phyloP scores from a whole-genome alignment of 192 early-diverging fungal genomes.

The Coemansia interrupta region DNA sequence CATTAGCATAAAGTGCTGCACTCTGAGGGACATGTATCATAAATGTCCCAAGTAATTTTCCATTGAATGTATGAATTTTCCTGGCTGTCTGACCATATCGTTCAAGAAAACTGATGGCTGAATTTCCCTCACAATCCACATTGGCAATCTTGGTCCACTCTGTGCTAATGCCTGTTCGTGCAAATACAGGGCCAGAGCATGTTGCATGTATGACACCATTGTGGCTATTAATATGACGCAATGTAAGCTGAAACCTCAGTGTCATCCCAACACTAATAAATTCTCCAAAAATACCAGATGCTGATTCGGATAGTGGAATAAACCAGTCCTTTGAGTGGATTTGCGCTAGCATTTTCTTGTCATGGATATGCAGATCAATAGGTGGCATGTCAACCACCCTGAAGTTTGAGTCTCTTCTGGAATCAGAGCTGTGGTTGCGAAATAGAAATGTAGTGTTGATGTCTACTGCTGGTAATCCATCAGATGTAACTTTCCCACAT shows the following conservation, averaged over 20 bases:
- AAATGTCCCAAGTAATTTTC: constrained; percentile 47
- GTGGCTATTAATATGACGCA: constrained; percentile 60
- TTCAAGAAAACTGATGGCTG: constrained; percentile 70
- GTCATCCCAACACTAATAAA: constrained; percentile 25
- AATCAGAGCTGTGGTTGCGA: constrained; percentile 59
- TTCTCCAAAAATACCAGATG: background rate
- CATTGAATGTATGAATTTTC: constrained; percentile 64
- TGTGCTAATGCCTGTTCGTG: constrained; percentile 39
- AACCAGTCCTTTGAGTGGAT: constrained; percentile 81
- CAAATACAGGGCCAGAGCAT: constrained; percentile 59
- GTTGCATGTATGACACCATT: constrained; percentile 55
- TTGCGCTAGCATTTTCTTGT: constrained; percentile 71
- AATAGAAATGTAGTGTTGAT: constrained; percentile 82
- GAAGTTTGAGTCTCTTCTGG: constrained; percentile 85
- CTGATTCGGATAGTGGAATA: constrained; percentile 32
- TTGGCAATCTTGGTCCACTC: constrained; percentile 70
- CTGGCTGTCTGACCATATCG: constrained; percentile 67
- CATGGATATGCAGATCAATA: constrained; percentile 62
- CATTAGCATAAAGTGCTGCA: constrained; percentile 64
- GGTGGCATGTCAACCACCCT: constrained; percentile 70
- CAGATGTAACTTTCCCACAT: constrained; percentile 63
- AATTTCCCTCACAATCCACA: constrained; percentile 69
- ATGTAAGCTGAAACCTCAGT: constrained; percentile 76
- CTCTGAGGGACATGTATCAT: background rate
- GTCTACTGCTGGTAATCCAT: constrained; percentile 64